Evolutionary conservation across 257 asterid species (phyloP).

Genomic region (Lithospermum erythrorhizon): DNA sequence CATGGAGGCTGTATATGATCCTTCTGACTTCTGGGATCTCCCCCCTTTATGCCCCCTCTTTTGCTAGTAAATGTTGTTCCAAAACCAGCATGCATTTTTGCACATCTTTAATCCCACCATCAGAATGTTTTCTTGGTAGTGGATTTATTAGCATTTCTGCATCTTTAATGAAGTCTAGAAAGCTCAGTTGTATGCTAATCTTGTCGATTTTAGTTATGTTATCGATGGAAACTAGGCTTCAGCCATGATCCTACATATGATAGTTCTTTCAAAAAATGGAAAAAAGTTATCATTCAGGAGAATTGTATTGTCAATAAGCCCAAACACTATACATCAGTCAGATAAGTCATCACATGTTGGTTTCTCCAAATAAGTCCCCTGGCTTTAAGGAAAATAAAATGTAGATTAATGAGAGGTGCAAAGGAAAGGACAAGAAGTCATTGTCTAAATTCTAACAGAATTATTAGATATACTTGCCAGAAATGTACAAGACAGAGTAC

Average conservation of each 20-base stretch:
- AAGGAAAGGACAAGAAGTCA: too few relatives aligned
- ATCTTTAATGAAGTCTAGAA: neutral
- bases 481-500: too few relatives aligned
- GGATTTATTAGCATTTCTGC: neutral
- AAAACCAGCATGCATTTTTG: neutral
- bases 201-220: neutral
- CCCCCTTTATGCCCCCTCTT: slow-evolving; percentile 41
- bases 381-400: too few relatives aligned
- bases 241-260: neutral
- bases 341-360: too few relatives aligned
- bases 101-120: neutral
- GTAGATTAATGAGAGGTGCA: too few relatives aligned
- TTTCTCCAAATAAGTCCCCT: too few relatives aligned
- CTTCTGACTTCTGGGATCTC: slow-evolving; percentile 58
- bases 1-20: slow-evolving; percentile 45
- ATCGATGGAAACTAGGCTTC: neutral
- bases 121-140: neutral
- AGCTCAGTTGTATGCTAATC: neutral
- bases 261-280: too few relatives aligned
- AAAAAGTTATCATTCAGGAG: too few relatives aligned
- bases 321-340: too few relatives aligned
- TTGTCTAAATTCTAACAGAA: too few relatives aligned
- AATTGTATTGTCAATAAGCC: too few relatives aligned
- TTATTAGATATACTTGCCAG: too few relatives aligned
- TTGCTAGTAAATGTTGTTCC: slow-evolving; percentile 10